Base-by-base conservation (phyloP, 2,329 filamentous ascomycete species). In the Neonectria coccinea region DNA sequence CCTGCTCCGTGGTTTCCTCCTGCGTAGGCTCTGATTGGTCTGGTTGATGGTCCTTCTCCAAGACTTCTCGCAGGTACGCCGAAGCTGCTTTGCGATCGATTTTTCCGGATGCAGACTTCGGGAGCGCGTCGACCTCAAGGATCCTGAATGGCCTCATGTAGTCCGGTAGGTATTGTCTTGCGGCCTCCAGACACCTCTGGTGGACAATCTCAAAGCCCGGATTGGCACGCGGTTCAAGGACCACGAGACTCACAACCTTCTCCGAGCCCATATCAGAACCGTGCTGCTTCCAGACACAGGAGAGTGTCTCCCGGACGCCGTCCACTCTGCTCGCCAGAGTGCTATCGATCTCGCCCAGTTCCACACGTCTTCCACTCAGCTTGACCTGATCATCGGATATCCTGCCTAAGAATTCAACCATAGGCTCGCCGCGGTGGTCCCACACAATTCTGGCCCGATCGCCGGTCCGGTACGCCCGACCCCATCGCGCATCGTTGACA, bases 311-410 rank as follows among this genome's bases (percentile, higher is more conserved):
- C n/a, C 39, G 39, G 10, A 42, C n/a, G 39, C 39, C 39, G n/a
- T 42, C 39, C 4, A 11, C 39, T 42, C n/a, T 18, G 39, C n/a
- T 42, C 3, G 39, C 39, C 8, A 42, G 39, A 8, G 18, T n/a
- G 4, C 9, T 42, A n/a, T 42, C 89, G 59, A 96, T 90, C 74
- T 94, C 92, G 1, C 88, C 87, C 11, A 94, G 83, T 73, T 94
- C 91, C 41, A 95, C 87, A 54, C 90, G 83, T 67, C 93, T 89
- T 0, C 92, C 92, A 36, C 91, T 85, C 14, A 95, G 83, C 75
- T 94, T 95, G 61, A 93, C 83, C 77, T 94, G 91, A 64, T 91
- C 91, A 67, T 93, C 92, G 11, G 63, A 64, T 22, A 88, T 82
- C 45, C 91, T 84, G 18, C 91, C 91, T 12, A 86, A 79, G 56